phyloP scores from a whole-genome alignment of 148 eudicot species.

The Fallopia convolvulus region DNA sequence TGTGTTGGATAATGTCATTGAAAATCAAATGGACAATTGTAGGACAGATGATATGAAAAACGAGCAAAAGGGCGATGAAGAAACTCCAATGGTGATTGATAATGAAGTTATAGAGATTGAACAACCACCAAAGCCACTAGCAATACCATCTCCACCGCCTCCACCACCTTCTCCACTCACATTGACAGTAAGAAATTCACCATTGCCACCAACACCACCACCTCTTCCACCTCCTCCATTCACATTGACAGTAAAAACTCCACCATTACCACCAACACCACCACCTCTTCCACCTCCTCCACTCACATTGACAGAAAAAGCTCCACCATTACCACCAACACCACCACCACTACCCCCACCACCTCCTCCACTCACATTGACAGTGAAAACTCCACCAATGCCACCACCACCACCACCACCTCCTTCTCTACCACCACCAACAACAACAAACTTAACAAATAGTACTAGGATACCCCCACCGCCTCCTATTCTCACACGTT shows the following conservation, averaged over 20 bases:
- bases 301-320: background rate
- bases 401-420: slow-evolving; percentile 19
- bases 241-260: slow-evolving; percentile 2
- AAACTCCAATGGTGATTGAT: slow-evolving; percentile 10
- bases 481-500: background rate
- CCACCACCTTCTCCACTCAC: slow-evolving; percentile 8
- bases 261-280: slow-evolving; percentile 16
- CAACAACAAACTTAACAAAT: slow-evolving; percentile 12
- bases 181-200: slow-evolving; percentile 5
- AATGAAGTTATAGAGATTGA: background rate
- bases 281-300: slow-evolving; percentile 9
- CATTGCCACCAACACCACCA: slow-evolving; percentile 14
- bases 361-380: background rate
- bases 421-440: slow-evolving; percentile 6
- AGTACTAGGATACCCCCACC: slow-evolving; percentile 8
- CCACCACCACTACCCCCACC: slow-evolving; percentile 13
- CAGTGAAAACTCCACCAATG: slow-evolving; percentile 9
- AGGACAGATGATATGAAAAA: background rate
- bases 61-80: background rate
- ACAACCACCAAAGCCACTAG: background rate
- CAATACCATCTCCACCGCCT: slow-evolving; percentile 5
- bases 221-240: slow-evolving; percentile 5
- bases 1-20: background rate
- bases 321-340: slow-evolving; percentile 16
- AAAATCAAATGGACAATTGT: background rate